Evolutionary conservation across 2,329 filamentous ascomycete genomes (phyloP), one percentile per base, ranked within the genome.

Genomic region (Tolypocladium tundrense): DNA sequence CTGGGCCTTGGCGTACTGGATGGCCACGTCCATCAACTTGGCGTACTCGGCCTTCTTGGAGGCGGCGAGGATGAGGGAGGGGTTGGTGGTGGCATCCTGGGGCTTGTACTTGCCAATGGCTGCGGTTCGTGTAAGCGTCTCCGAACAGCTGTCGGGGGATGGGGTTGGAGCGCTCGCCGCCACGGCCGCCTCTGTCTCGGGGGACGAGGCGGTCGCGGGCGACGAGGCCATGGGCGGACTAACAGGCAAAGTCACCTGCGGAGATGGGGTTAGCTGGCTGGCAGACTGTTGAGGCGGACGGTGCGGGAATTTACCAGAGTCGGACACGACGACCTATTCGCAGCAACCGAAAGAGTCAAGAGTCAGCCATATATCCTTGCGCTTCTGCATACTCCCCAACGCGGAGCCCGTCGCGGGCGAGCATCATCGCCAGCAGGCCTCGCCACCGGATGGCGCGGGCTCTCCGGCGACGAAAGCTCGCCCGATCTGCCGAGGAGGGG

Each of bases 41-140:
- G 90, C 91, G 77, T 97, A 97, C 78, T 97, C 92, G 74, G 90
- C 73, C 86, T 97, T 97, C 85, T 99, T 97, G 73, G 94, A 92
- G 64, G 94, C 94, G 67, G 92, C 93, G 73, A 99, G 88, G 78
- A 99, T 97, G 75, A 99, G 84, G 63, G 94, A 97, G 60, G 94
- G 94, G 87, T 99, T 99, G 81, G 94, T 99, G 76, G 94, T 99
- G 72, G 94, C 94, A 90, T 99, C 94, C 84, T 99, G 92, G 65
- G 94, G 94, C 87, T 96, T 96, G 87, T 99, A 99, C 83, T 97
- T 97, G 82, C 83, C 92, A 76, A 99, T 99, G 77, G 92, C 92
- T 86, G 79, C 19, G 75, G 59, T 16, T n/a, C 27, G 54, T 24
- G 65, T 72, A 21, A 71, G 69, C 61, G 61, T 64, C 31, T 52